Percentiles rank a stretch among this genome's conserved stretches.
These are phyloP conservation scores for Fusarium nygamai DNA, from an alignment of 2,329 filamentous ascomycete species.

Conservation along the genomic window DNA sequence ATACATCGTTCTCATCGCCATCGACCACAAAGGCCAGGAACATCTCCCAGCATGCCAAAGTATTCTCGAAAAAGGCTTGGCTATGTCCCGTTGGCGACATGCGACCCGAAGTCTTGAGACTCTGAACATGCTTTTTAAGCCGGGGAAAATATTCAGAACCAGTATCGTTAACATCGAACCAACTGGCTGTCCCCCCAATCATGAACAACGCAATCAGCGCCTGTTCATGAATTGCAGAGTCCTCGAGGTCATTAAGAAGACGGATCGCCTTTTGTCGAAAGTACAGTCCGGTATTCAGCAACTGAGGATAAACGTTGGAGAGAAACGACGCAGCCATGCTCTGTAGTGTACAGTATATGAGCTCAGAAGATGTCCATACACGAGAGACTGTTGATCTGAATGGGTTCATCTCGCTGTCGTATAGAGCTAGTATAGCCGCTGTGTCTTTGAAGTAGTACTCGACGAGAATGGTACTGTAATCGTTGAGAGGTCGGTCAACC, in stretches of 20 bases:
- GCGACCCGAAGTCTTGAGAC: not conserved
- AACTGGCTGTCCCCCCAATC: not conserved
- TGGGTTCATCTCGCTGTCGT: not conserved
- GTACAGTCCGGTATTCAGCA: not conserved
- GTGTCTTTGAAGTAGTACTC: not conserved
- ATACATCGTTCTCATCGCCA: not conserved
- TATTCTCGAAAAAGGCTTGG: not conserved
- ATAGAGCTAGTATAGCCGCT: not conserved
- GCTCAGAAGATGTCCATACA: not conserved
- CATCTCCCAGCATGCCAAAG: not conserved
- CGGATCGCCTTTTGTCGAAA: not conserved
- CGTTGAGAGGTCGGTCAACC: accelerated
- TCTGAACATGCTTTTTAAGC: not conserved
- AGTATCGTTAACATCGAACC: not conserved
- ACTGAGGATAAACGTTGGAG: not conserved
- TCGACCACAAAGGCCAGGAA: not conserved
- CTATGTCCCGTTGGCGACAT: accelerated
- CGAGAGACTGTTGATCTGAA: not conserved
- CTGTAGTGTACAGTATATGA: not conserved
- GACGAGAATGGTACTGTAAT: not conserved
- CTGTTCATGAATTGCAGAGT: not conserved
- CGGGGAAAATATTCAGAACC: not conserved
- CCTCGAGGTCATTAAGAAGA: not conserved
- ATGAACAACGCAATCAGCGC: accelerated
- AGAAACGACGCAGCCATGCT: not conserved